Conservation (phyloP, 805 yeast genomes). For the Ogataea siamensis region DNA sequence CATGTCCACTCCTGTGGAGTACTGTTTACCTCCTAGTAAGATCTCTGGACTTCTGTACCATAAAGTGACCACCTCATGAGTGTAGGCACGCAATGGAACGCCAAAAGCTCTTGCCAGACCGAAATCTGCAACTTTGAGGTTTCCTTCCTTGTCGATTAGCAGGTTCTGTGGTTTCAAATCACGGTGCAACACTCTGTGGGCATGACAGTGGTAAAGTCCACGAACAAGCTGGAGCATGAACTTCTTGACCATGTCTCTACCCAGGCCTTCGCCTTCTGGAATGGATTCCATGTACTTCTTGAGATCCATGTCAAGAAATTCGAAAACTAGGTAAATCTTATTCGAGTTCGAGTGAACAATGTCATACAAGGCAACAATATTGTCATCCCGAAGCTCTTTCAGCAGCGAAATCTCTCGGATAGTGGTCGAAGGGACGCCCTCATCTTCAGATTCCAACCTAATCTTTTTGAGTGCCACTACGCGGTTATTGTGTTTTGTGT, state of each 20-base stretch:
- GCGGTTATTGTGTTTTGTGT: conserved; percentile 84
- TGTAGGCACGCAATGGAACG: conserved; percentile 92
- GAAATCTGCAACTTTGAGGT: conserved; percentile 85
- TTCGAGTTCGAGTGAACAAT: conserved; percentile 94
- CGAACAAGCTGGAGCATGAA: conserved; percentile 89
- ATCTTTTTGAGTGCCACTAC: conserved; percentile 94
- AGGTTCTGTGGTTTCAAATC: conserved; percentile 96
- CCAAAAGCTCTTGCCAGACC: conserved; percentile 98
- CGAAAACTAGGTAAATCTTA: conserved; percentile 89
- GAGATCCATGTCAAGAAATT: conserved; percentile 88
- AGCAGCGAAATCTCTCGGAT: conserved; percentile 92
- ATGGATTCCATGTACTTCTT: conserved; percentile 96
- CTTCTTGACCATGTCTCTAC: conserved; percentile 84
- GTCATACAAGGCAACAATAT: conserved; percentile 87
- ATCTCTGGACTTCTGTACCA: conserved; percentile 99
- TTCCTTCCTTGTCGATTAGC: conserved; percentile 92
- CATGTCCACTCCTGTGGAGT: conserved; percentile 97
- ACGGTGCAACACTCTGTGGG: conserved; percentile 90
- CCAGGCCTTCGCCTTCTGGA: conserved; percentile 87
- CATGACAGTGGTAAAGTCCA: conserved; percentile 91
- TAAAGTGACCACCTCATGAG: conserved; percentile 96
- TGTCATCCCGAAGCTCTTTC: conserved; percentile 91
- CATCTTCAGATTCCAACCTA: conserved; percentile 93
- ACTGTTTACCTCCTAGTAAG: conserved; percentile 91
- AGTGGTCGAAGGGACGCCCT: conserved; percentile 98